These are phyloP conservation scores for Aleurites moluccanus DNA, from an alignment of 441 rosid genomes.

Conservation along the genomic window DNA sequence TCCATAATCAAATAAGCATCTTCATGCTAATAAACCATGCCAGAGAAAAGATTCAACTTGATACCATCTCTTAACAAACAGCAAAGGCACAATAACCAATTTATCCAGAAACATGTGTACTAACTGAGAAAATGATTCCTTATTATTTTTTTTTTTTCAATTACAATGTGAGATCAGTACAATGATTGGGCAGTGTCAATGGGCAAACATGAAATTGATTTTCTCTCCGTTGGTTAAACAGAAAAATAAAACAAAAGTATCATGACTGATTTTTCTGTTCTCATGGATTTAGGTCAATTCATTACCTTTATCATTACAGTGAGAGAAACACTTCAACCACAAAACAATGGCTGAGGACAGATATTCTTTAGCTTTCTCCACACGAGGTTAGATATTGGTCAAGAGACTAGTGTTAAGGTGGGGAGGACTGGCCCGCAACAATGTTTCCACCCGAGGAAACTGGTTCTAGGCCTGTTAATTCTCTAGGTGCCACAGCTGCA, in stretches of 20 bases:
- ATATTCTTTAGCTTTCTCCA: constrained; percentile 11
- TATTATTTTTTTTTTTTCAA: neutral
- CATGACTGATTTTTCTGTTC: neutral
- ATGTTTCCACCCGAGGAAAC: constrained; percentile 16
- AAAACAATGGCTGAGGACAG: constrained; percentile 9
- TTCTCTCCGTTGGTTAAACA: neutral
- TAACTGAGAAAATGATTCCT: neutral
- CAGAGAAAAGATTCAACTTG: too few relatives aligned
- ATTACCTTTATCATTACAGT: constrained; percentile 12
- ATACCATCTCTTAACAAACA: neutral
- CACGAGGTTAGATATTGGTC: constrained; percentile 28
- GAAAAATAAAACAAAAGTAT: neutral
- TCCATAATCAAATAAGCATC: too few relatives aligned
- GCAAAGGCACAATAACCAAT: neutral
- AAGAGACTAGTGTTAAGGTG: constrained; percentile 20
- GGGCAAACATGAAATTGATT: neutral
- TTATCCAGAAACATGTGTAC: neutral
- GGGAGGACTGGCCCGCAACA: constrained; percentile 14
- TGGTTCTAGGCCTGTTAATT: constrained; percentile 14
- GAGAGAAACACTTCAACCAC: constrained; percentile 11
- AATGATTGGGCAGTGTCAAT: neutral
- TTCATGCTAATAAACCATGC: too few relatives aligned
- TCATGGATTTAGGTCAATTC: neutral
- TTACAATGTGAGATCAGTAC: neutral
- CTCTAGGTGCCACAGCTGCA: constrained; percentile 18